Evolutionary conservation across 805 yeast species (phyloP).

Genomic region (Cyberlindnera euphorbiiphila): DNA sequence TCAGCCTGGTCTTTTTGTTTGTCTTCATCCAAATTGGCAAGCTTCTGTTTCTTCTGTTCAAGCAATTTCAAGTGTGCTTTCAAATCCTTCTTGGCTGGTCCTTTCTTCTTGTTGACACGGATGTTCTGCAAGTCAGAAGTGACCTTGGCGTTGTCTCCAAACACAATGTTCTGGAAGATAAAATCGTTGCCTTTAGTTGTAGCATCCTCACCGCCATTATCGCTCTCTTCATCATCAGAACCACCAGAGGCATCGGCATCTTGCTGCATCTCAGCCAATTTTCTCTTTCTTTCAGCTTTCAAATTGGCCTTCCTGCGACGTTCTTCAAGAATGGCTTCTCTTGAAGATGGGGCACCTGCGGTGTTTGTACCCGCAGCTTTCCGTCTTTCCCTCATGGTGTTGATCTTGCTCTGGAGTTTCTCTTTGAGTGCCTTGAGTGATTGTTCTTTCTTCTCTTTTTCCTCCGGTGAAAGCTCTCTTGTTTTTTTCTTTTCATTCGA

Average conservation of each 20-base stretch:
- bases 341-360: conserved; percentile 76
- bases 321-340: conserved; percentile 74
- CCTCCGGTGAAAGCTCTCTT: conserved; percentile 40
- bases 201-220: conserved; percentile 32
- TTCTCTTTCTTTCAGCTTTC: conserved; percentile 37
- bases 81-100: conserved; percentile 81
- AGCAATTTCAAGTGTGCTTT: conserved; percentile 75
- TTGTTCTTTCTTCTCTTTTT: conserved; percentile 46
- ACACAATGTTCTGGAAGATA: conserved; percentile 76
- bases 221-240: conserved; percentile 35
- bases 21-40: conserved; percentile 58
- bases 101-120: conserved; percentile 65
- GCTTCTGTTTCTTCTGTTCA: conserved; percentile 67
- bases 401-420: conserved; percentile 74
- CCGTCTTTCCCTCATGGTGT: conserved; percentile 67
- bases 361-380: conserved; percentile 87
- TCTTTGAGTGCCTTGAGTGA: conserved; percentile 67
- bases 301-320: conserved; percentile 43
- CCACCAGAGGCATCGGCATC: conserved; percentile 41
- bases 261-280: conserved; percentile 35
- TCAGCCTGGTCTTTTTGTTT: conserved; percentile 55
- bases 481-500: conserved; percentile 23
- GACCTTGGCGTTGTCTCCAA: conserved; percentile 75
- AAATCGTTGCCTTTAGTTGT: conserved; percentile 37
- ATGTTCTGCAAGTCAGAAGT: conserved; percentile 65